Base-by-base conservation (phyloP, 495 filamentous ascomycete species). In the Rhizodiscina lignyota region DNA sequence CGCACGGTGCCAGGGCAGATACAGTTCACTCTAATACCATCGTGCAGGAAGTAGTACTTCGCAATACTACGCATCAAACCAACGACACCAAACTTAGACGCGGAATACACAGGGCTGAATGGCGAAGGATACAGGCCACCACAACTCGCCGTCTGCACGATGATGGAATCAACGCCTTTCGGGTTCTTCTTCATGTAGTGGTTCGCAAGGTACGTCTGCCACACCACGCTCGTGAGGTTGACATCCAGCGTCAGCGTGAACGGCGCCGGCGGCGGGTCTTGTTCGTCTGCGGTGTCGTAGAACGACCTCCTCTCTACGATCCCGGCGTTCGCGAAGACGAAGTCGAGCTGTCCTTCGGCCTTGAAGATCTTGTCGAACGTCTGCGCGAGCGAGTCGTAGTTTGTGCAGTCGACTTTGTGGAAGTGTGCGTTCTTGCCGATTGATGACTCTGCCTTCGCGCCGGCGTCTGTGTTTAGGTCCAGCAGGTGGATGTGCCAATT, bases 261-360 rank as follows among this genome's bases (percentile, higher is more conserved):
- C 13, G 52, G 52, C 22, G 43, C 38, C 16, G 44, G 45, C 2
- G 52, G 50, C 15, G 45, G 31, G 11, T 29, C 35, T 23, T 44
- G 34, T 20, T 49, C 43, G n/a, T n/a, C n/a, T 23, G 47, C 34
- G 2, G 44, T 35, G 13, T 42, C 40, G 35, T 54, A 42, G 34
- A 52, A 56, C 27, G 50, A 42, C 8, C 41, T 41, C 4, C 48
- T 38, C 22, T 51, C 48, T 4, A 50, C 45, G 22, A 56, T 48
- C 1, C 52, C 52, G 8, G 52, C 52, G 30, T 56, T 56, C 4
- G 52, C 48, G 31, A 48, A 54, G 30, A 51, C 52, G 34, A 54
- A 53, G 41, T 56, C 48, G 18, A 56, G 38, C 4, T 44, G 40
- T 2, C 48, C 48, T 19, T 43, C 41, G 4, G 13, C 35, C 4